Percentiles rank a stretch among this genome's conserved stretches.
phyloP scores from a whole-genome alignment of 805 yeast species.

The Candida odintsovae region DNA sequence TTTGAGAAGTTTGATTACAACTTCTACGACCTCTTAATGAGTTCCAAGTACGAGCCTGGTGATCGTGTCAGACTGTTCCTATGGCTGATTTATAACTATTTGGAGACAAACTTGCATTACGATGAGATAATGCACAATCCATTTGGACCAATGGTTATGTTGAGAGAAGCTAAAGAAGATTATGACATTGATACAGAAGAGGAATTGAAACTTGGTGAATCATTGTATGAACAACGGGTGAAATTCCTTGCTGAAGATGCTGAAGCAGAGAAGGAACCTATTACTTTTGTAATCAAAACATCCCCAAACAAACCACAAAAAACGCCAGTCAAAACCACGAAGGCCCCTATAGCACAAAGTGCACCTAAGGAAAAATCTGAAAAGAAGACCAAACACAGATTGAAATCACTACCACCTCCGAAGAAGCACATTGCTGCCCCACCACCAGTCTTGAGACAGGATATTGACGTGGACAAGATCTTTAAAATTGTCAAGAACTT shows the following conservation, averaged over 20 bases:
- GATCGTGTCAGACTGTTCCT: constrained; percentile 69
- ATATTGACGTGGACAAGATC: constrained; percentile 21
- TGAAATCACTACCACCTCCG: constrained; percentile 2
- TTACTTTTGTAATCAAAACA: background rate
- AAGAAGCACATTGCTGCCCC: background rate
- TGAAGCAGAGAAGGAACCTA: background rate
- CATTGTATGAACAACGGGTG: constrained; percentile 32
- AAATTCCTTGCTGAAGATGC: constrained; percentile 27
- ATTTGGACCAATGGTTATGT: constrained; percentile 37
- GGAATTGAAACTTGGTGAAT: constrained; percentile 38
- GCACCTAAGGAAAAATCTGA: background rate
- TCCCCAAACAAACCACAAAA: background rate
- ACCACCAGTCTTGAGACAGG: constrained; percentile 16
- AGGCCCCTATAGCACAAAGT: background rate
- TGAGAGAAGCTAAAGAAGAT: constrained; percentile 22
- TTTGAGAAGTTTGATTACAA: constrained; percentile 33
- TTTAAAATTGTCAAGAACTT: constrained; percentile 11
- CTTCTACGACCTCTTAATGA: constrained; percentile 71
- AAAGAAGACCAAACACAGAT: background rate
- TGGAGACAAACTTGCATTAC: constrained; percentile 62
- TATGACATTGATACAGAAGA: constrained; percentile 37
- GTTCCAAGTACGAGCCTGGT: constrained; percentile 50
- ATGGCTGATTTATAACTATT: constrained; percentile 78
- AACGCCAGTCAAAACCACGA: background rate
- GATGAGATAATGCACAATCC: constrained; percentile 52